Conservation (phyloP, 192 early-diverging fungal genomes). For the Podila epicladia region DNA sequence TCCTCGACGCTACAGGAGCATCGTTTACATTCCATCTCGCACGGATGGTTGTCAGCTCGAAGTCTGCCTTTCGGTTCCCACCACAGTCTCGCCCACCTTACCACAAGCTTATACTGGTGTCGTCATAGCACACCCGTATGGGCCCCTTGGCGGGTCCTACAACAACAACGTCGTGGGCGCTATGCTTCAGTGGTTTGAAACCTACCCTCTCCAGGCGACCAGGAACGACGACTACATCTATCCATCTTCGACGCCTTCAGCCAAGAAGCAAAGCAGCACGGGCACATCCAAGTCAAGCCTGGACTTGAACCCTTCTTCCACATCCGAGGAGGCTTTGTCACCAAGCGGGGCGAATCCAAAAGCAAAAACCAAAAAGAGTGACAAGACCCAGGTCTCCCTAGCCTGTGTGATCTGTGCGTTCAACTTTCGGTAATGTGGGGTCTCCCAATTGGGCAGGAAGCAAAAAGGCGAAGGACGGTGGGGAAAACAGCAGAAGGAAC, state of each 20-base stretch:
- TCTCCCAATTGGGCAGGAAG: neutral
- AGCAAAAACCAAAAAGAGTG: neutral
- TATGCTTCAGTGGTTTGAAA: constrained; percentile 51
- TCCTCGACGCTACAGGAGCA: constrained; percentile 24
- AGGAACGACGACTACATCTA: constrained; percentile 2
- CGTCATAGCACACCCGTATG: constrained; percentile 56
- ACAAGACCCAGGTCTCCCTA: constrained; percentile 1
- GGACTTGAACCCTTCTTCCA: neutral
- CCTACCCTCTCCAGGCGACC: constrained; percentile 9
- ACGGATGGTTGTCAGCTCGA: constrained; percentile 29
- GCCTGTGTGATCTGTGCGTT: constrained; percentile 49
- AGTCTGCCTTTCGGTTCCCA: constrained; percentile 37
- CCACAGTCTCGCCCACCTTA: constrained; percentile 12
- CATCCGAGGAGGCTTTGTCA: neutral
- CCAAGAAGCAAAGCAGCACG: neutral
- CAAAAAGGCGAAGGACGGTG: neutral
- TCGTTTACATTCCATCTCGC: constrained; percentile 36
- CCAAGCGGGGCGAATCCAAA: neutral
- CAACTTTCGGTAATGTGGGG: constrained; percentile 49
- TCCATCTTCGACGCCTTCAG: neutral
- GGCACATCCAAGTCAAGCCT: neutral
- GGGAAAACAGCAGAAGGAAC: neutral
- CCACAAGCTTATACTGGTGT: constrained; percentile 33
- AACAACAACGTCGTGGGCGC: constrained; percentile 48
- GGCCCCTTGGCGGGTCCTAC: constrained; percentile 47